Percentiles rank a stretch among this genome's conserved stretches.
Evolutionary conservation across 2,329 filamentous ascomycete species (phyloP).

Genomic region (Dothiorella sarmentorum): DNA sequence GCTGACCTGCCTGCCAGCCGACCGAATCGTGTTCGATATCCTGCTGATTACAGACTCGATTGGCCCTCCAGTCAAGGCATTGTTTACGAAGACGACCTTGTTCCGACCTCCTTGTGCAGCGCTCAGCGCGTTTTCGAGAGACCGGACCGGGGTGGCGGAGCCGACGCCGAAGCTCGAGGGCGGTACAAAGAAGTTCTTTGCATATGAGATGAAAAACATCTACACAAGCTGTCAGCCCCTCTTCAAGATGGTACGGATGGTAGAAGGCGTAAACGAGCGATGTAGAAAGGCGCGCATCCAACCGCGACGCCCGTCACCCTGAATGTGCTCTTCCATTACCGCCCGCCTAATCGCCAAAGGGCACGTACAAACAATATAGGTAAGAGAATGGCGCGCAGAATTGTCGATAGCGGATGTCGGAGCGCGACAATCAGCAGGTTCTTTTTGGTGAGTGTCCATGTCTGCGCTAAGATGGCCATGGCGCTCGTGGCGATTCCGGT

Average conservation of each 20-base stretch:
- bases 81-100: conserved; percentile 76
- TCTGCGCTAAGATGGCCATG: conserved; percentile 47
- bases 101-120: conserved; percentile 58
- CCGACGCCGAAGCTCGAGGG: conserved; percentile 74
- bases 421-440: conserved; percentile 54
- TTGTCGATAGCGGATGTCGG: conserved; percentile 53
- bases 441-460: conserved; percentile 57
- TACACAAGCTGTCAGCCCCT: conserved; percentile 15
- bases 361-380: conserved; percentile 50
- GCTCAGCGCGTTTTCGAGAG: conserved; percentile 61
- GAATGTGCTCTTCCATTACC: neutral
- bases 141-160: conserved; percentile 56
- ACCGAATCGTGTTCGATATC: conserved; percentile 57
- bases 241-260: neutral
- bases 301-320: neutral
- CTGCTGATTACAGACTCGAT: conserved; percentile 68
- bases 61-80: conserved; percentile 62
- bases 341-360: neutral
- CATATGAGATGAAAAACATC: conserved; percentile 58
- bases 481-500: neutral
- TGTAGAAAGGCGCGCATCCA: too few relatives aligned
- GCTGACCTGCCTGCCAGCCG: conserved; percentile 54
- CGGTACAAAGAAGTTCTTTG: conserved; percentile 78
- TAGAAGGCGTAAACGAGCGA: too few relatives aligned
- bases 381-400: conserved; percentile 54